These are phyloP conservation scores for Infundibulicybe gibba DNA, from an alignment of 768 basidiomycete species.

Conservation along the genomic window DNA sequence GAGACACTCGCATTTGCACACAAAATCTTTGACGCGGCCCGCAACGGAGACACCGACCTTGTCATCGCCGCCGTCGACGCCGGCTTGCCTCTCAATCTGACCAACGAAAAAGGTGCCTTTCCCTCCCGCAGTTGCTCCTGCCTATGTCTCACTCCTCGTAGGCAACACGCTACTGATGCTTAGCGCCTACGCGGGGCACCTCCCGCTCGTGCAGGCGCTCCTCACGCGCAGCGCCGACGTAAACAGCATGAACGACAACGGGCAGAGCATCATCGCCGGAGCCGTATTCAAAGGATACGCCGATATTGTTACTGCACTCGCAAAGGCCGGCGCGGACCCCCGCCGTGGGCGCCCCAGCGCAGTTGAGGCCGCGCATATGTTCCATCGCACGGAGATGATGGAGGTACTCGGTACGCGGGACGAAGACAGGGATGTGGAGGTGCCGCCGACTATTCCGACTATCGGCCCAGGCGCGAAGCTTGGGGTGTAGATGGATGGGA, in stretches of 20 bases:
- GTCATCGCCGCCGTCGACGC: too few relatives aligned
- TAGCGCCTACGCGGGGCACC: too few relatives aligned
- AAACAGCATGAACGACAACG: constrained; percentile 65
- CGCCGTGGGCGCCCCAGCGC: constrained; percentile 64
- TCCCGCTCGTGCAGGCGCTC: constrained; percentile 46
- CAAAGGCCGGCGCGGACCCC: constrained; percentile 59
- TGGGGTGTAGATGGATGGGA: neutral
- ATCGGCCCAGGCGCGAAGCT: constrained; percentile 5
- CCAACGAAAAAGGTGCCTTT: too few relatives aligned
- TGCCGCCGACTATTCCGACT: constrained; percentile 33
- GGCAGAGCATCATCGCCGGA: constrained; percentile 73
- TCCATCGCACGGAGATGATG: constrained; percentile 54
- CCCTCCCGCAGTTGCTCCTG: too few relatives aligned
- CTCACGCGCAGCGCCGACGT: constrained; percentile 59
- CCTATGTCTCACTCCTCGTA: too few relatives aligned
- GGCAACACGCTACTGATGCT: too few relatives aligned
- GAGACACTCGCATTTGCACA: too few relatives aligned
- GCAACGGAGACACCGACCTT: too few relatives aligned
- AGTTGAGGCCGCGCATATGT: constrained; percentile 66
- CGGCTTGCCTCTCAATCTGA: too few relatives aligned
- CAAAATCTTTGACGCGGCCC: too few relatives aligned
- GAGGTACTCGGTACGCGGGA: constrained; percentile 54
- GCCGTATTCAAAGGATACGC: constrained; percentile 74
- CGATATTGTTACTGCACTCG: constrained; percentile 56
- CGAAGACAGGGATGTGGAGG: constrained; percentile 41